Evolutionary conservation across 2,329 filamentous ascomycete species (phyloP).

Genomic region (Phyllosticta citriasiana): DNA sequence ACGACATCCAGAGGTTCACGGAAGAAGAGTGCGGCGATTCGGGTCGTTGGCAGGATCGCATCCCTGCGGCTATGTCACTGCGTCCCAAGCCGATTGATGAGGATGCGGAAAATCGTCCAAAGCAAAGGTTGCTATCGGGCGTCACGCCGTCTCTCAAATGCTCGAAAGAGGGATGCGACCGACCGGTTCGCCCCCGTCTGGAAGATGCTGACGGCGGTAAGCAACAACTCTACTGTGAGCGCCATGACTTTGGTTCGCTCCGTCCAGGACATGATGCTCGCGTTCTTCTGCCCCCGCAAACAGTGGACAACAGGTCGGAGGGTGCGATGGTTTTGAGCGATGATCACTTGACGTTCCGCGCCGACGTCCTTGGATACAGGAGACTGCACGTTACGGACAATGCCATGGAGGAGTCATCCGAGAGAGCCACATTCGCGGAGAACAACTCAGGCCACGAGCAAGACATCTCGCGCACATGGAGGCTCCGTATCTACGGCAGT

Average conservation of each 20-base stretch:
- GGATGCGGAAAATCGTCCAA: not conserved
- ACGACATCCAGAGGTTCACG: slow-evolving; percentile 23
- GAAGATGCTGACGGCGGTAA: too few relatives aligned
- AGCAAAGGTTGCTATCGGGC: not conserved
- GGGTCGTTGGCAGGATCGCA: slow-evolving; percentile 29
- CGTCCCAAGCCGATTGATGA: slow-evolving; percentile 4
- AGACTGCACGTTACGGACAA: not conserved
- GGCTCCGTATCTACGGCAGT: not conserved
- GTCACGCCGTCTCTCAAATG: too few relatives aligned
- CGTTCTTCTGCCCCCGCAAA: too few relatives aligned
- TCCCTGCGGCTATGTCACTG: slow-evolving; percentile 27
- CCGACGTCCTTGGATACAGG: slow-evolving; percentile 16
- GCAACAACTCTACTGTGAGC: too few relatives aligned
- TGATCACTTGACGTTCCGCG: not conserved
- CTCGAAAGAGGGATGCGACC: too few relatives aligned
- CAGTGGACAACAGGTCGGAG: too few relatives aligned
- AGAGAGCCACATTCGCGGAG: too few relatives aligned
- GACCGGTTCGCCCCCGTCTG: too few relatives aligned
- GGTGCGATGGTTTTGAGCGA: not conserved
- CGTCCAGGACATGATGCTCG: too few relatives aligned
- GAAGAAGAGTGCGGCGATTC: slow-evolving; percentile 31
- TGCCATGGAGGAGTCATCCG: too few relatives aligned
- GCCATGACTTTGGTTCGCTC: too few relatives aligned
- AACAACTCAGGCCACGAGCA: not conserved
- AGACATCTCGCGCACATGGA: not conserved